A percentile compares a stretch with the other conserved stretches of the same genome.
These are phyloP conservation scores for Strigomonas culicis DNA, from an alignment of 208 protist genomes.

Conservation along the genomic window DNA sequence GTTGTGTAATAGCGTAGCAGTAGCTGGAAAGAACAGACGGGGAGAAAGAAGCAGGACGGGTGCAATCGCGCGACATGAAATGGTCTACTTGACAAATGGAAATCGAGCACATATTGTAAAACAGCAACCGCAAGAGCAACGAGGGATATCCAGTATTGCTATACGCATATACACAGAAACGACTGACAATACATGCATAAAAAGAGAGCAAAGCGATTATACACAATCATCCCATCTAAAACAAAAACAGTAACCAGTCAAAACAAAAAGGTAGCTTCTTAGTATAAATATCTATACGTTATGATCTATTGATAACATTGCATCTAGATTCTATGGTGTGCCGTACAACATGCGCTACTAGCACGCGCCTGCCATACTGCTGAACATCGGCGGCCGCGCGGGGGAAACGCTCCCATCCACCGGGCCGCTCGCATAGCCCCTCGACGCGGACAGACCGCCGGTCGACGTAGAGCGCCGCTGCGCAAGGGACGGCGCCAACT, in stretches of 20 bases:
- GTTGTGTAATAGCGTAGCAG: neutral
- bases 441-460: neutral
- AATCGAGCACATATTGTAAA: no score
- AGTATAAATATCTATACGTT: no score
- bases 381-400: slow-evolving; percentile 41
- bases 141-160: no score
- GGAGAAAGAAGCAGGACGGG: neutral
- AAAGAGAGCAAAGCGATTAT: no score
- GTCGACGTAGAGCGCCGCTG: neutral
- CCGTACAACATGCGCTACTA: neutral
- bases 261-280: neutral
- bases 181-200: no score
- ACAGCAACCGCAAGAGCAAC: no score
- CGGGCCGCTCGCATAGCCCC: slow-evolving; percentile 11
- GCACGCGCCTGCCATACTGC: slow-evolving; percentile 7
- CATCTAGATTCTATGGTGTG: slow-evolving; percentile 3
- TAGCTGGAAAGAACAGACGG: neutral
- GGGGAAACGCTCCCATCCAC: slow-evolving; percentile 57
- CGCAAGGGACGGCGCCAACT: neutral
- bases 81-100: no score
- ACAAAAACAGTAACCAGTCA: neutral
- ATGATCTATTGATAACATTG: neutral
- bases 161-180: no score
- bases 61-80: no score
- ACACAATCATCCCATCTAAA: neutral